Conservation (phyloP, 148 eudicot species). For the Vaccinium darrowii region DNA sequence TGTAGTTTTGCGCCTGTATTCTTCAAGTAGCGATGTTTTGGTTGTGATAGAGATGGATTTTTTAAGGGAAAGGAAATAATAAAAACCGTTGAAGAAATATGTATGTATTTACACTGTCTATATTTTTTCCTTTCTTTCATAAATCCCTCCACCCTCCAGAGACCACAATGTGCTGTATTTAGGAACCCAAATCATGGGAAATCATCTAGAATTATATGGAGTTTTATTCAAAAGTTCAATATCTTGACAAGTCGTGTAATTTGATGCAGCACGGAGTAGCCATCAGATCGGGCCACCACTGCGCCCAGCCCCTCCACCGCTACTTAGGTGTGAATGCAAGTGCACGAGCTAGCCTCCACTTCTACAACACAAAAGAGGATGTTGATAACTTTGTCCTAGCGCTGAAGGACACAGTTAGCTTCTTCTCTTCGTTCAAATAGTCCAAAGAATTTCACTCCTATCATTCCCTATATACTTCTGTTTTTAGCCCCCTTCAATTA, state of each 20-base stretch:
- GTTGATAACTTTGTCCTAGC: slow-evolving; percentile 65
- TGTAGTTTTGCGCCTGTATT: not conserved
- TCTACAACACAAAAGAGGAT: slow-evolving; percentile 91
- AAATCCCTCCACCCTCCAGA: not conserved
- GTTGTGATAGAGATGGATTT: not conserved
- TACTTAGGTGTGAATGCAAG: slow-evolving; percentile 75
- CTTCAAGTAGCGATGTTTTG: not conserved
- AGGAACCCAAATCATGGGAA: not conserved
- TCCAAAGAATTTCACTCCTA: not conserved
- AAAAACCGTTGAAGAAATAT: not conserved
- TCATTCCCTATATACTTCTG: not conserved
- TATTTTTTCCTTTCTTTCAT: not conserved
- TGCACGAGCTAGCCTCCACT: slow-evolving; percentile 87
- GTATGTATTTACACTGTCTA: not conserved
- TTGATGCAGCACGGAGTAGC: slow-evolving; percentile 82
- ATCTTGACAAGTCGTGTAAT: not conserved
- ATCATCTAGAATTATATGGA: not conserved
- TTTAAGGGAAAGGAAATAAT: not conserved
- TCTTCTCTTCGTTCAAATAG: slow-evolving; percentile 62
- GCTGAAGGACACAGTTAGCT: slow-evolving; percentile 63
- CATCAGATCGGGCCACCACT: slow-evolving; percentile 94
- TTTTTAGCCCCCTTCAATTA: too few relatives aligned
- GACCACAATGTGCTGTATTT: not conserved
- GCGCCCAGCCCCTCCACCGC: slow-evolving; percentile 95
- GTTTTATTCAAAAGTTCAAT: not conserved